Evolutionary conservation across 2,329 filamentous ascomycete genomes (phyloP).

Genomic region (Phaeoacremonium minimum): DNA sequence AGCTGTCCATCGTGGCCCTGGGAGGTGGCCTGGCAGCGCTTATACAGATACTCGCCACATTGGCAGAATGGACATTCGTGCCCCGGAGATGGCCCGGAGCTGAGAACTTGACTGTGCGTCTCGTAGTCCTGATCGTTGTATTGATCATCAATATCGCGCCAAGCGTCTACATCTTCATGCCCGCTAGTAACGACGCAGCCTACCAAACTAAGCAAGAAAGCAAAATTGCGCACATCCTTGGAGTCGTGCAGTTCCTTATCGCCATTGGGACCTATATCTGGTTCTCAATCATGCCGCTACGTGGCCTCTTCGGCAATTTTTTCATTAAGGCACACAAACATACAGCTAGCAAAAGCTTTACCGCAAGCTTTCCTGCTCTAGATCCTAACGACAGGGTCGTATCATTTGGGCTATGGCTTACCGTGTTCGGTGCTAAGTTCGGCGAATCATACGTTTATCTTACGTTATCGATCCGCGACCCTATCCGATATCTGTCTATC

Average conservation of each 20-base stretch:
- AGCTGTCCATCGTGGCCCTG: slow-evolving; percentile 81
- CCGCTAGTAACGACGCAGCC: slow-evolving; percentile 27
- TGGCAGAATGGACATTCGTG: slow-evolving; percentile 91
- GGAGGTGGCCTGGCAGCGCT: slow-evolving; percentile 79
- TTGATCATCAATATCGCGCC: slow-evolving; percentile 81
- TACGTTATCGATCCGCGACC: slow-evolving; percentile 88
- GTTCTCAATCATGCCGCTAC: slow-evolving; percentile 92
- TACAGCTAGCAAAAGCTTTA: slow-evolving; percentile 97
- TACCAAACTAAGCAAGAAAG: slow-evolving; percentile 38
- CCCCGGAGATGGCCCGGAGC: slow-evolving; percentile 92
- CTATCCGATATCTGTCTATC: slow-evolving; percentile 80
- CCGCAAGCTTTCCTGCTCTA: slow-evolving; percentile 85
- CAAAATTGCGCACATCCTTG: slow-evolving; percentile 65
- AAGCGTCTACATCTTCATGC: slow-evolving; percentile 78
- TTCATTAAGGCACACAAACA: slow-evolving; percentile 87
- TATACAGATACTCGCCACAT: slow-evolving; percentile 83
- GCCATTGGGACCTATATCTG: slow-evolving; percentile 85
- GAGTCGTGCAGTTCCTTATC: slow-evolving; percentile 91
- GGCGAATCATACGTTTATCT: slow-evolving; percentile 92
- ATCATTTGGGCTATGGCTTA: slow-evolving; percentile 90
- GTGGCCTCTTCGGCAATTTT: slow-evolving; percentile 93
- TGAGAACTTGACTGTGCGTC: slow-evolving; percentile 87
- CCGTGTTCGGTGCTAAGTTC: slow-evolving; percentile 88
- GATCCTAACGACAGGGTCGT: slow-evolving; percentile 93
- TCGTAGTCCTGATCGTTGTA: slow-evolving; percentile 77